Evolutionary conservation across 257 asterid genomes (phyloP).

Genomic region (Solanum appendiculatum): DNA sequence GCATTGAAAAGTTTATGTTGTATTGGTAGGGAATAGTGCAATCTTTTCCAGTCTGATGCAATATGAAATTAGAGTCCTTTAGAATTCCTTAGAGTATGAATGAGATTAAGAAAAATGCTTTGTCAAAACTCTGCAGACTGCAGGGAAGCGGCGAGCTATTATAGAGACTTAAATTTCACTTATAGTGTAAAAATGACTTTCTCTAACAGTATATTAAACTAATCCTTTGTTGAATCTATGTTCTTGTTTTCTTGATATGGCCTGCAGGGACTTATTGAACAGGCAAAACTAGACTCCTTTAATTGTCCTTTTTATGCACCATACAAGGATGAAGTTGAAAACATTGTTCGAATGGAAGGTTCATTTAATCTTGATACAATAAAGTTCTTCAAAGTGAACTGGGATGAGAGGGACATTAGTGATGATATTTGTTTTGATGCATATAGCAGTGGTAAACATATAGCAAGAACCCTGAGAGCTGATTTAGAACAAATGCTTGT

Average conservation of each 20-base stretch:
- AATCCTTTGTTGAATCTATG: not conserved
- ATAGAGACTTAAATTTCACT: not conserved
- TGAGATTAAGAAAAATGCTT: not conserved
- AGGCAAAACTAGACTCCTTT: constrained; percentile 8
- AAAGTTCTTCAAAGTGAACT: not conserved
- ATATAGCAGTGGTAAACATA: not conserved
- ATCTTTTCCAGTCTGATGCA: not conserved
- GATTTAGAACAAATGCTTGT: not conserved
- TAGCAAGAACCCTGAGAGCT: not conserved
- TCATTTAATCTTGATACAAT: constrained; percentile 6
- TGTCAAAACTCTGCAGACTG: not conserved
- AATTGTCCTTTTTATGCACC: constrained; percentile 7
- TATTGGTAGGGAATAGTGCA: not conserved
- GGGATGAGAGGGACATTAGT: not conserved
- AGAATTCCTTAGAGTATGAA: not conserved
- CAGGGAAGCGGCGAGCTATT: not conserved
- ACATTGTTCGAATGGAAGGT: constrained; percentile 2
- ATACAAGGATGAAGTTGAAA: constrained; percentile 4
- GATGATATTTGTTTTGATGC: not conserved
- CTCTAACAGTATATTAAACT: not conserved
- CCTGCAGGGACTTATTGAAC: constrained; percentile 6
- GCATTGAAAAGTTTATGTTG: not conserved
- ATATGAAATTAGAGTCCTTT: not conserved
- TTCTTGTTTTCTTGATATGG: not conserved
- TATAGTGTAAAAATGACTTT: not conserved